Conservation (phyloP, 805 yeast species). For the Lachancea quebecensis region DNA sequence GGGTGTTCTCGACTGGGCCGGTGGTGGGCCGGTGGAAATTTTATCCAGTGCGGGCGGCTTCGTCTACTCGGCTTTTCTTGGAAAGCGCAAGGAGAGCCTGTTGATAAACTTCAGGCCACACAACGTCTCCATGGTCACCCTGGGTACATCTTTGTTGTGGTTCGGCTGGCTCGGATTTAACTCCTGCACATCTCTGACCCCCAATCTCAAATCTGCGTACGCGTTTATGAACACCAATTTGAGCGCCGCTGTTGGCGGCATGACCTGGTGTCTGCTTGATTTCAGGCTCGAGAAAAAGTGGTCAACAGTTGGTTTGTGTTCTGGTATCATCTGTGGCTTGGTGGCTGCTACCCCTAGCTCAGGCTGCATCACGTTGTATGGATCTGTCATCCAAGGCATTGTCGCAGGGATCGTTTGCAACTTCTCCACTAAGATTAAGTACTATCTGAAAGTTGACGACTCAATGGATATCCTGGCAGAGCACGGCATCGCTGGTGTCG, state of each 20-base stretch:
- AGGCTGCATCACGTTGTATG: conserved; percentile 88
- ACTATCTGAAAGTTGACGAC: conserved; percentile 77
- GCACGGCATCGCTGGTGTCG: conserved; percentile 94
- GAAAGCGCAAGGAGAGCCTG: conserved; percentile 66
- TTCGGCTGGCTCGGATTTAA: conserved; percentile 96
- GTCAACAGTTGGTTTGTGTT: conserved; percentile 92
- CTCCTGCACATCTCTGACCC: conserved; percentile 80
- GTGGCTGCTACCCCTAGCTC: conserved; percentile 97
- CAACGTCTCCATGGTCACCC: conserved; percentile 81
- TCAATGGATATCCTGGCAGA: conserved; percentile 95
- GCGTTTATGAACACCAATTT: conserved; percentile 89
- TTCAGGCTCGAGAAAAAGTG: conserved; percentile 82
- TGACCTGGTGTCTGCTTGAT: conserved; percentile 88
- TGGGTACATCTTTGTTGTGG: conserved; percentile 84
- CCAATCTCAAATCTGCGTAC: conserved; percentile 76
- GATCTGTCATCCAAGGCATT: conserved; percentile 77
- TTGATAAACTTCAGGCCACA: conserved; percentile 91
- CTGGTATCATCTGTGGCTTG: conserved; percentile 91
- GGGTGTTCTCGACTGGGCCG: conserved; percentile 95
- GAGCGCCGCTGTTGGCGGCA: conserved; percentile 83
- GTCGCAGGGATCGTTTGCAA: conserved; percentile 80
- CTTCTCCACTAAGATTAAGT: conserved; percentile 82
- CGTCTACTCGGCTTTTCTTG: conserved; percentile 73
- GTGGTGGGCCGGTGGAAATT: conserved; percentile 96
- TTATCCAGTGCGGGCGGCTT: conserved; percentile 87